Conservation (phyloP, 2,329 filamentous ascomycete genomes). For the Ceratocystiopsis minuta region DNA sequence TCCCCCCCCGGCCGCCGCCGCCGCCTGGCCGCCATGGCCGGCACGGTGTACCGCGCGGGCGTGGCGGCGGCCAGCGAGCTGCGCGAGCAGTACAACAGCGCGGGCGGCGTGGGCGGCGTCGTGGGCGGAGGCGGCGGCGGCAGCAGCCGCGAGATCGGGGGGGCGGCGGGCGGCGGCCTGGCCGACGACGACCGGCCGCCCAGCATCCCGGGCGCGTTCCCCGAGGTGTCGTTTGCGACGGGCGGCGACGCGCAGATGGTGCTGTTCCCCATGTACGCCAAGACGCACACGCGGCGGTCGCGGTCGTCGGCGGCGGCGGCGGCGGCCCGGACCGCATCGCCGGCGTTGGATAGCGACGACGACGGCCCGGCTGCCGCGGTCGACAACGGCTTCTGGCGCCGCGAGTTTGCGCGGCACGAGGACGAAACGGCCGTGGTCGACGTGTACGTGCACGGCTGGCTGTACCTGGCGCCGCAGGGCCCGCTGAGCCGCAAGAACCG, state of each 20-base stretch:
- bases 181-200: slow-evolving; percentile 18
- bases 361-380: neutral
- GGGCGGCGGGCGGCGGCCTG: slow-evolving; percentile 18
- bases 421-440: slow-evolving; percentile 77
- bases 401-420: slow-evolving; percentile 63
- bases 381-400: slow-evolving; percentile 40
- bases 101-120: slow-evolving; percentile 15
- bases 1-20: slow-evolving; percentile 32
- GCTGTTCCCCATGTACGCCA: slow-evolving; percentile 84
- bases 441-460: slow-evolving; percentile 88
- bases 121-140: slow-evolving; percentile 16
- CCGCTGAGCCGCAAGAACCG: slow-evolving; percentile 78
- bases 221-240: slow-evolving; percentile 63
- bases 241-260: slow-evolving; percentile 84
- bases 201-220: slow-evolving; percentile 58
- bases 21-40: slow-evolving; percentile 52
- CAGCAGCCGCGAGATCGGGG: slow-evolving; percentile 15
- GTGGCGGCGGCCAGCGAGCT: slow-evolving; percentile 40
- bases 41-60: slow-evolving; percentile 36
- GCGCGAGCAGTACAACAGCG: slow-evolving; percentile 38
- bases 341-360: neutral
- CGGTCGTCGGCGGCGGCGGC: neutral
- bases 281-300: slow-evolving; percentile 50
- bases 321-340: neutral
- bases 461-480: slow-evolving; percentile 71